Percentiles rank a stretch among this genome's conserved stretches.
Evolutionary conservation across 1,139 yeast genomes (phyloP).

Genomic region (Arxiozyma slooffiae): DNA sequence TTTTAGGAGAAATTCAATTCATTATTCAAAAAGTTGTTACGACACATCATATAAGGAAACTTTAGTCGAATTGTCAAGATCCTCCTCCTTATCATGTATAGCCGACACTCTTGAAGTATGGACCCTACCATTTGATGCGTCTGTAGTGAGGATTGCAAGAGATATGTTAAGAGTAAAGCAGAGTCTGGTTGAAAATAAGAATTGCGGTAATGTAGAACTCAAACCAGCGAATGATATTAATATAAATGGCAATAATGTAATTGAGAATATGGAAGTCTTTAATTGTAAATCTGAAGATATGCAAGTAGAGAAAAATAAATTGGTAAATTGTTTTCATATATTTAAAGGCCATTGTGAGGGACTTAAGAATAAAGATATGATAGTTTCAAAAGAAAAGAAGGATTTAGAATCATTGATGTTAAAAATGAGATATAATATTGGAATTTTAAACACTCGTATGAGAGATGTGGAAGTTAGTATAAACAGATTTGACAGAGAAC

Average conservation of each 20-base stretch:
- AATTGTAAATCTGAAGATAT: not conserved
- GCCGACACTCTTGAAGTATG: slow-evolving; percentile 34
- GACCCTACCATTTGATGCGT: slow-evolving; percentile 30
- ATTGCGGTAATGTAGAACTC: not conserved
- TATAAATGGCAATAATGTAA: not conserved
- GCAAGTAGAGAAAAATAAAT: slow-evolving; percentile 5
- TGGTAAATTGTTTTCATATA: not conserved
- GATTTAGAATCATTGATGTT: slow-evolving; percentile 67
- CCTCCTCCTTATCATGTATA: slow-evolving; percentile 38
- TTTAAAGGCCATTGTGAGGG: slow-evolving; percentile 8
- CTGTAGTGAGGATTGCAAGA: slow-evolving; percentile 26
- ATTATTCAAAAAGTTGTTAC: slow-evolving; percentile 3
- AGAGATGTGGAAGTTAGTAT: slow-evolving; percentile 74
- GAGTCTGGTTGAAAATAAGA: not conserved
- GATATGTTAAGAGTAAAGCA: slow-evolving; percentile 15
- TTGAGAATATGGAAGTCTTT: not conserved
- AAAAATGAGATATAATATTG: slow-evolving; percentile 66
- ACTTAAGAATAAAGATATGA: slow-evolving; percentile 28
- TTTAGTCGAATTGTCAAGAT: not conserved
- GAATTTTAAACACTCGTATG: slow-evolving; percentile 61
- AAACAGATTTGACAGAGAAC: slow-evolving; percentile 39
- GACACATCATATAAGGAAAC: too few relatives aligned
- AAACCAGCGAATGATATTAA: not conserved
- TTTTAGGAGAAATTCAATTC: slow-evolving; percentile 20
- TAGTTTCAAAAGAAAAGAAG: slow-evolving; percentile 41